A percentile compares a stretch with the other conserved stretches of the same genome.
phyloP scores from a whole-genome alignment of 2,329 filamentous ascomycete species.

The Exophiala phaeomuriformis region DNA sequence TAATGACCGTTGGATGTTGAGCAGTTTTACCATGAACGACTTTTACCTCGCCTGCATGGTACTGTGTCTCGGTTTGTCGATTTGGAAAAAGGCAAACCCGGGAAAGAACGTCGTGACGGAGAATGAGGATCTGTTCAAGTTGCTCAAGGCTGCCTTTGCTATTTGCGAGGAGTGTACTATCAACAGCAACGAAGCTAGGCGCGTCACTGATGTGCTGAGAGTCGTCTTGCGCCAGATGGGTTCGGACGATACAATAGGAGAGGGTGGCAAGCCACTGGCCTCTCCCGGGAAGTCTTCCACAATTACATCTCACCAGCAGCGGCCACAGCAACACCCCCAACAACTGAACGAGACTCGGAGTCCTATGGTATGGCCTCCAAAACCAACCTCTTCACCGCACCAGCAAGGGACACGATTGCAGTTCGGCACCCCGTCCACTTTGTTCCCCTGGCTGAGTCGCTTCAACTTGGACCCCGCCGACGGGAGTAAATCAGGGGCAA shows the following conservation, averaged over 20 bases:
- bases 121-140: slow-evolving; percentile 6
- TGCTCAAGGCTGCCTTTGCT: slow-evolving; percentile 18
- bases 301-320: background rate
- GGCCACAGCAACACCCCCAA: background rate
- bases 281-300: background rate
- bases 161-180: slow-evolving; percentile 23
- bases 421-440: no score
- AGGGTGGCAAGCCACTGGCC: background rate
- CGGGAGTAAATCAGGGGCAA: background rate
- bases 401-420: no score
- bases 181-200: slow-evolving; percentile 22
- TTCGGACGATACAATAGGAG: background rate
- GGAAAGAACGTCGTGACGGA: background rate
- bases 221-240: slow-evolving; percentile 9
- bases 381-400: no score
- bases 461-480: slow-evolving; percentile 3
- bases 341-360: no score
- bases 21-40: slow-evolving; percentile 53
- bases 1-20: slow-evolving; percentile 51
- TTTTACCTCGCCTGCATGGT: slow-evolving; percentile 57
- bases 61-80: slow-evolving; percentile 43
- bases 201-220: slow-evolving; percentile 22
- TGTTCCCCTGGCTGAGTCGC: slow-evolving; percentile 6
- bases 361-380: no score
- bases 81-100: slow-evolving; percentile 19